Base-by-base conservation (phyloP, 306 rosid genomes). In the Nissolia schottii region DNA sequence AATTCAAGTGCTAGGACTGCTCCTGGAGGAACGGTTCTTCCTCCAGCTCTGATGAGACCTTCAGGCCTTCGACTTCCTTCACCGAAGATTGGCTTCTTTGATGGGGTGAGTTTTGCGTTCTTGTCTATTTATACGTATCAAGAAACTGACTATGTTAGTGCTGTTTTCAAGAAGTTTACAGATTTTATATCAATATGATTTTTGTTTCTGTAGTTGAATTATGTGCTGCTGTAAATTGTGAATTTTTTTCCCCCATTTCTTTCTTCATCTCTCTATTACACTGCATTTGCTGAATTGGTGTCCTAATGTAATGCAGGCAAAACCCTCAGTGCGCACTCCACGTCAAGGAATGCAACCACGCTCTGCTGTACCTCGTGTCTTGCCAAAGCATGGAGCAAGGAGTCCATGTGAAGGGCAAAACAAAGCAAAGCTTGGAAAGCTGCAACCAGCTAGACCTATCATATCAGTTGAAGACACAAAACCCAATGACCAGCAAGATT, bases 1-100 rank as follows among this genome's bases (percentile, higher is more conserved):
- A 59, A 55, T 76, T 84, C 72, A 58, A 64, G 80, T 67, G 62
- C 54, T 8, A 77, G 55, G 81, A 77, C 69, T 64, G 55, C 81
- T 56, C 77, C 85, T 18, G 64, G 59, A 4, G 85, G 62, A 37
- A 28, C 77, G 8, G 73, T 69, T 79, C 81, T 63, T 82, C 89
- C 84, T 78, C 76, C 80, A 16, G 72, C 82, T 54, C 80, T 78
- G 18, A 43, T 19, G 48, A 91, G 77, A 77, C 96, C 97, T 79
- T 89, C 97, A 0, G 97, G 97, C 70, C 85, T 91, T 67, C 88
- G 96, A 71, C 64, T 91, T 64, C 96, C 97, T 77, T 91, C 97
- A 37, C 97, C 97, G 43, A 91, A 91, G 75, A 91, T 89, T 82
- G 98, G 98, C 73, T 93, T 84, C 79, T 93, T 93, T 73, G 97